Percentiles rank a stretch among this genome's conserved stretches.
Conservation (phyloP, 164 flowering plant species). For the Taxillus chinensis region DNA sequence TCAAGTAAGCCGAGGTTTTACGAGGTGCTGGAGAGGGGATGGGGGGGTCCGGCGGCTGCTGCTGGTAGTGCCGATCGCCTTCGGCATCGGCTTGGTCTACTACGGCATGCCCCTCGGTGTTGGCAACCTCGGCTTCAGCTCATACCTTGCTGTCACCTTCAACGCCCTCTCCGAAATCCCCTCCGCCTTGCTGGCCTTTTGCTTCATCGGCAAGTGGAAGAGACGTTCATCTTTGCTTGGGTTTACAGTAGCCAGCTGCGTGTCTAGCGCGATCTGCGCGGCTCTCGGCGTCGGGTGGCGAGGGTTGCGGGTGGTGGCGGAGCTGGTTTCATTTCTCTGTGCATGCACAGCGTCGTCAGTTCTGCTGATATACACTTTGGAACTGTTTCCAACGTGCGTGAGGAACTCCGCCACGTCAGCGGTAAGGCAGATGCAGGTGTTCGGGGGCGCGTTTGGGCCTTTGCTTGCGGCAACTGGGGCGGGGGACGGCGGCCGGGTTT, state of each 20-base stretch:
- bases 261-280: constrained; percentile 28
- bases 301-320: constrained; percentile 31
- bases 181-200: constrained; percentile 27
- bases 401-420: constrained; percentile 72
- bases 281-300: background rate
- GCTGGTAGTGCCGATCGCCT: constrained; percentile 27
- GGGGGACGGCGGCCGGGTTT: constrained; percentile 8
- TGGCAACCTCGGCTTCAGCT: constrained; percentile 29
- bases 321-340: constrained; percentile 47
- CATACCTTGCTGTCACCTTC: constrained; percentile 43
- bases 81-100: constrained; percentile 61
- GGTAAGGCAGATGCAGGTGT: constrained; percentile 52
- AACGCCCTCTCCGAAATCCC: constrained; percentile 60
- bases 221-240: constrained; percentile 23
- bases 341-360: constrained; percentile 40
- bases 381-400: constrained; percentile 80
- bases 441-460: constrained; percentile 57
- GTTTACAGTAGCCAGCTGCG: constrained; percentile 31
- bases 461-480: constrained; percentile 42
- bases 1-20: constrained; percentile 31
- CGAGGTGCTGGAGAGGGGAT: constrained; percentile 26
- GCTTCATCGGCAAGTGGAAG: constrained; percentile 28
- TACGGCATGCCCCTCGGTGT: constrained; percentile 65
- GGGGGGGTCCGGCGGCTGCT: constrained; percentile 41
- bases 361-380: constrained; percentile 43